A percentile compares a stretch with the other conserved stretches of the same genome.
Conservation (phyloP, 805 yeast species). For the Ogataea nitratoaversa region DNA sequence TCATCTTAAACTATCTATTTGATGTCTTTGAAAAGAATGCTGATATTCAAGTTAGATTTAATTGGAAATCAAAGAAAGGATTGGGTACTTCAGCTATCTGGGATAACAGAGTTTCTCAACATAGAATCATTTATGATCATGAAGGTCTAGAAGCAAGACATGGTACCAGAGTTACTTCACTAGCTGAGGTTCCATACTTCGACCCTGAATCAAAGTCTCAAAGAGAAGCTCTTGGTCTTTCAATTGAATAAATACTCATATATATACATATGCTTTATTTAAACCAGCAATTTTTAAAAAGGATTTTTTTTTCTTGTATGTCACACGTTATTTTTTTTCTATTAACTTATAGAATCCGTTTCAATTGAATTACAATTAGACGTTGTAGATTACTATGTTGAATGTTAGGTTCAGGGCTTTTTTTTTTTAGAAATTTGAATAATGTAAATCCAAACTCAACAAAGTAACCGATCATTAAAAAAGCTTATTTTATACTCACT, state of each 20-base stretch:
- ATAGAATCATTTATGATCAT: conserved; percentile 42
- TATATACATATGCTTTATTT: neutral
- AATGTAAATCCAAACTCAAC: too few species aligned
- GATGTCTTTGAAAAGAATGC: conserved; percentile 45
- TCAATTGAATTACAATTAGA: too few species aligned
- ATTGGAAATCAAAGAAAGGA: conserved; percentile 40
- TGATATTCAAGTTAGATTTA: conserved; percentile 53
- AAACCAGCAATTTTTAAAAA: neutral
- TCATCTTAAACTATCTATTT: conserved; percentile 40
- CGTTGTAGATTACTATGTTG: too few species aligned
- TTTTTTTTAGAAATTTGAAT: too few species aligned
- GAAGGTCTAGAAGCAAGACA: conserved; percentile 42
- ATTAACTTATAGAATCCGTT: too few species aligned
- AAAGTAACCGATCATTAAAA: too few species aligned
- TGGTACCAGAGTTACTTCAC: conserved; percentile 49
- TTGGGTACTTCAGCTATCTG: conserved; percentile 44
- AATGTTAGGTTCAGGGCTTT: too few species aligned
- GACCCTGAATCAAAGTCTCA: conserved; percentile 48
- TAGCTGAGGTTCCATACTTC: conserved; percentile 51
- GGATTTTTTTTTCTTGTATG: too few species aligned
- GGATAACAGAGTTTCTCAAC: conserved; percentile 46
- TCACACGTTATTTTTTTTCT: too few species aligned
- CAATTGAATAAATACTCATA: neutral
- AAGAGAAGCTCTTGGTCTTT: conserved; percentile 44
- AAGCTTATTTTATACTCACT: too few species aligned